Percentiles rank a stretch among this genome's conserved stretches.
phyloP scores from a whole-genome alignment of 345 rosid genomes.

The Trapa incisa region DNA sequence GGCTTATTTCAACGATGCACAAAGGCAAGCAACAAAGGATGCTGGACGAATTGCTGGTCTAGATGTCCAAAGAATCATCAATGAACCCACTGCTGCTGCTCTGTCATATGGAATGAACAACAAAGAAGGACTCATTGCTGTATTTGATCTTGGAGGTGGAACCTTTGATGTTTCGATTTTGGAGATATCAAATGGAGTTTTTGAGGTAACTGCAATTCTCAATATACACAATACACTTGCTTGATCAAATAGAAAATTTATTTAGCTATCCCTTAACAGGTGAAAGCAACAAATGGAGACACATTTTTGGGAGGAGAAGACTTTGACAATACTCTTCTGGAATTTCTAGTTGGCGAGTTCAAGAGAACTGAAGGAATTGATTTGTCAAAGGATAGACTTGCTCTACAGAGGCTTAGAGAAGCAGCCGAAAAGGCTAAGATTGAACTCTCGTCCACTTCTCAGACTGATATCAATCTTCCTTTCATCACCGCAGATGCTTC shows the following conservation, averaged over 20 bases:
- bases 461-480: conserved; percentile 78
- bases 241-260: not conserved
- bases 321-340: conserved; percentile 68
- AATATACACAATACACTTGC: not conserved
- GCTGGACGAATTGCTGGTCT: conserved; percentile 91
- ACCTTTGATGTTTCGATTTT: conserved; percentile 78
- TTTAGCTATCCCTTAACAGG: conserved; percentile 23
- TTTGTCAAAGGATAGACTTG: conserved; percentile 65
- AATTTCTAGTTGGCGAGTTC: conserved; percentile 68
- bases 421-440: conserved; percentile 88
- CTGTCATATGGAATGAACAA: conserved; percentile 87
- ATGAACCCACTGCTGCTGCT: conserved; percentile 94
- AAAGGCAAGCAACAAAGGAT: conserved; percentile 92
- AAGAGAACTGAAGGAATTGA: conserved; percentile 63
- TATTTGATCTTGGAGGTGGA: conserved; percentile 91
- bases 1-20: conserved; percentile 93
- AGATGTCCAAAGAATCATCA: conserved; percentile 78
- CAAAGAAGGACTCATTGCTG: conserved; percentile 88
- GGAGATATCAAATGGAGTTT: conserved; percentile 90
- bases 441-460: conserved; percentile 75
- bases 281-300: conserved; percentile 95
- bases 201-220: conserved; percentile 39
- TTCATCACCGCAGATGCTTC: conserved; percentile 78
- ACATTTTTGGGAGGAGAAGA: conserved; percentile 95
- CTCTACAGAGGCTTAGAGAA: conserved; percentile 84